Evolutionary conservation across 306 rosid species (phyloP), one percentile per base, ranked within the genome.

Genomic region (Luffa acutangula): DNA sequence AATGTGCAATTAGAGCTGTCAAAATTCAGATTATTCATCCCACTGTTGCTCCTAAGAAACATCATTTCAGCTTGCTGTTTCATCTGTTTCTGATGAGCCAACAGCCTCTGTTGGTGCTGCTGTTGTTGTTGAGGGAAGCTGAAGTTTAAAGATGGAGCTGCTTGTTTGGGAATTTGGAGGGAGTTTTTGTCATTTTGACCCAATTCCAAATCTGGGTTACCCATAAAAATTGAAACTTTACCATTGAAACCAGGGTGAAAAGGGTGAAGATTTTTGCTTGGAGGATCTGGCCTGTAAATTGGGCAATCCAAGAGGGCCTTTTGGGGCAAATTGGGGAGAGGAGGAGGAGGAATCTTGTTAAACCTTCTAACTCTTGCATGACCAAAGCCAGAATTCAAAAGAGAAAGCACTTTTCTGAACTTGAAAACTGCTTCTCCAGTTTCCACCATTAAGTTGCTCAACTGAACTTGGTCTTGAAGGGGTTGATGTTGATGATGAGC

Each of bases 1-100:
- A 91, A 93, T n/a, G 97, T 93, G 87, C 97, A 90, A 75, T 93
- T 93, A 75, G 98, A 87, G 82, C 90, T 87, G 72, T 96, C 99
- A 66, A 96, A 96, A 78, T 89, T 96, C 86, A 95, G 89, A 87
- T 81, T 93, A 87, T 81, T 93, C 66, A 91, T 86, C 79, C 97
- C 97, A 46, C 91, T 91, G 42, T 86, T 90, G 88, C 73, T 89
- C 93, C 90, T 86, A 57, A 93, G 82, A 78, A 87, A 91, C 89
- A 89, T 80, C 93, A 93, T 91, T 75, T 93, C 97, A 0, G 91
- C 91, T 76, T 91, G 92, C 10, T 88, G 91, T 59, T 93, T 90
- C 90, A 85, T 78, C 45, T 89, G 96, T 18, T 88, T 89, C 79
- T 79, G 82, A 5, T 70, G 71, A 33, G 62, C 52, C 33, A 80